phyloP scores from a whole-genome alignment of 2,329 filamentous ascomycete species.

The Neonectria neomacrospora region DNA sequence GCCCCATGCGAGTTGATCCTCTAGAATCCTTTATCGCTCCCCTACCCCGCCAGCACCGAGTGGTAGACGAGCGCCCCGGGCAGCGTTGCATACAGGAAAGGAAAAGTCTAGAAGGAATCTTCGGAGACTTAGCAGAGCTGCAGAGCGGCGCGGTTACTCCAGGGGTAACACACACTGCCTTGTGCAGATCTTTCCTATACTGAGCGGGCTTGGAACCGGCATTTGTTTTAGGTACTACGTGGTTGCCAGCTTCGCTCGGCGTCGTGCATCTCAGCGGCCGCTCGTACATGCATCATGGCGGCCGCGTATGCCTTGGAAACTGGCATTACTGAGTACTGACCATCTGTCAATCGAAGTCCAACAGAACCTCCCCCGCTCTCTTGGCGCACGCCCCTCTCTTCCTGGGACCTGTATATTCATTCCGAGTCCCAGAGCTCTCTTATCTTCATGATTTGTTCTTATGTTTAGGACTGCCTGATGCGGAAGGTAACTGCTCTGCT shows the following conservation, averaged over 20 bases:
- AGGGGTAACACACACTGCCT: background rate
- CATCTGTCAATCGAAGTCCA: background rate
- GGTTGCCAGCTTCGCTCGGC: background rate
- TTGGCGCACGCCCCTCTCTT: constrained; percentile 1
- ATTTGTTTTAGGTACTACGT: background rate
- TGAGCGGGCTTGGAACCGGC: constrained; percentile 1
- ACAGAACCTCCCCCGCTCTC: constrained; percentile 1
- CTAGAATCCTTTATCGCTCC: constrained; percentile 3
- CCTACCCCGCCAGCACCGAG: background rate
- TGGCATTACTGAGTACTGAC: background rate
- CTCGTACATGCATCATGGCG: background rate
- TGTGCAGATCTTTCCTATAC: constrained; percentile 13
- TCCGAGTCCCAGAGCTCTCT: background rate
- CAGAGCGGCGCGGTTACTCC: background rate
- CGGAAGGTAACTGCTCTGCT: constrained; percentile 10
- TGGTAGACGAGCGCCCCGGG: background rate
- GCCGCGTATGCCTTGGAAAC: background rate
- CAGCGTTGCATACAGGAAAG: background rate
- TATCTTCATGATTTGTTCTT: constrained; percentile 6
- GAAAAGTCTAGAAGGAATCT: constrained; percentile 6
- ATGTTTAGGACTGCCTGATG: constrained; percentile 1
- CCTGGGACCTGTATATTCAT: background rate
- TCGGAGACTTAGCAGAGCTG: background rate
- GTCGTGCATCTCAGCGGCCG: background rate
- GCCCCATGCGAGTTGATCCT: constrained; percentile 13